Evolutionary conservation across 2,329 filamentous ascomycete genomes (phyloP).

Genomic region (Monilinia fructigena): DNA sequence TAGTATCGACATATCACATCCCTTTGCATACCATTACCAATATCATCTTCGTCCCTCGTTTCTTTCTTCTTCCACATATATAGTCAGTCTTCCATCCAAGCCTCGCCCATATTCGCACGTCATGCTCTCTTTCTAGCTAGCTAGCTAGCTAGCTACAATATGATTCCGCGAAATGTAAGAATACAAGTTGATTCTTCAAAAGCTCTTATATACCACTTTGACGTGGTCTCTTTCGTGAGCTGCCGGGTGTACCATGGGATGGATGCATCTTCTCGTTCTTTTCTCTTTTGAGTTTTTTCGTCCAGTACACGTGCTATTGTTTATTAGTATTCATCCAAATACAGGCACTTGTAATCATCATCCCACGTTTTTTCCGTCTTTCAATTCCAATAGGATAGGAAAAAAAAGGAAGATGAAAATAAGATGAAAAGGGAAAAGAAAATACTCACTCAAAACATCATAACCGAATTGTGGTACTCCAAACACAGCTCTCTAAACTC

Average conservation of each 20-base stretch:
- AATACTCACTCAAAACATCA: constrained; percentile 74
- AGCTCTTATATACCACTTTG: constrained; percentile 26
- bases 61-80: not conserved
- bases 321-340: constrained; percentile 25
- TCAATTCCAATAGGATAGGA: no score
- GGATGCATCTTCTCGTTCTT: constrained; percentile 54
- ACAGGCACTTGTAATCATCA: not conserved
- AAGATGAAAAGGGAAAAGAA: not conserved
- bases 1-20: not conserved
- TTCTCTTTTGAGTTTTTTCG: constrained; percentile 66
- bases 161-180: not conserved
- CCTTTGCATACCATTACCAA: not conserved
- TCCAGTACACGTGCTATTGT: constrained; percentile 59
- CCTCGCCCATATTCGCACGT: not conserved
- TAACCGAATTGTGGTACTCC: constrained; percentile 88
- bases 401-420: not conserved
- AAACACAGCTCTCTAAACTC: constrained; percentile 84
- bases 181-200: not conserved
- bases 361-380: not conserved
- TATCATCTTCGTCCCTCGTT: not conserved
- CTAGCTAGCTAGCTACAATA: not conserved
- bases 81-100: not conserved
- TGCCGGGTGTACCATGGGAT: constrained; percentile 44
- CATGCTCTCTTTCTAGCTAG: not conserved
- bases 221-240: constrained; percentile 56